These are phyloP conservation scores for Diaporthe aspalathi DNA, from an alignment of 2,329 filamentous ascomycete genomes.

Conservation along the genomic window DNA sequence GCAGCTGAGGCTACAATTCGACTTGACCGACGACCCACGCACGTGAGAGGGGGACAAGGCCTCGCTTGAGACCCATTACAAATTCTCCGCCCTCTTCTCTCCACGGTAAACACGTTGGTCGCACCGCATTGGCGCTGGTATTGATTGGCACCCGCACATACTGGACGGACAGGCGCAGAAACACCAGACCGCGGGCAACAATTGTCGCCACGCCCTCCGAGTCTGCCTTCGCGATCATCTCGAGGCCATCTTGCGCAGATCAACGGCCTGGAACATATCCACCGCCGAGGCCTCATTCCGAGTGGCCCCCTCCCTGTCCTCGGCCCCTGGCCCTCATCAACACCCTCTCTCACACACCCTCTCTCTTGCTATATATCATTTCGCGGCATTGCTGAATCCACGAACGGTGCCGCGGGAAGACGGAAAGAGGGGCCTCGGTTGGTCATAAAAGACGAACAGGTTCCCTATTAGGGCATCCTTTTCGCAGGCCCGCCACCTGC, in stretches of 20 bases:
- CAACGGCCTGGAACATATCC: conserved; percentile 7
- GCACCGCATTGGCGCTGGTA: neutral
- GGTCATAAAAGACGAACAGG: conserved; percentile 13
- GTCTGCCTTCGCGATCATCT: neutral
- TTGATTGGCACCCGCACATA: neutral
- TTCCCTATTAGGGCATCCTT: conserved; percentile 25
- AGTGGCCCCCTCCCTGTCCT: conserved; percentile 7
- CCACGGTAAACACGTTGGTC: neutral
- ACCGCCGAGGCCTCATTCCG: conserved; percentile 9
- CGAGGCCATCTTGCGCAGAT: neutral
- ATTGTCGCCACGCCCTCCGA: neutral
- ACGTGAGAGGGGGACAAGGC: too few species aligned
- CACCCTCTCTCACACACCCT: too few species aligned
- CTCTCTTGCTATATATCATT: conserved; percentile 2
- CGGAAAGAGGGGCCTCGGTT: conserved; percentile 24
- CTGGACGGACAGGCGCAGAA: neutral
- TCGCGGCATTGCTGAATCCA: conserved; percentile 9
- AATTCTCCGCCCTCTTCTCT: neutral
- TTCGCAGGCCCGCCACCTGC: neutral
- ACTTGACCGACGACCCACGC: too few species aligned
- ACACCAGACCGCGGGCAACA: neutral
- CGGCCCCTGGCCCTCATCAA: neutral
- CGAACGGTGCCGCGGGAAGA: conserved; percentile 3
- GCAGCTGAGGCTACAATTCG: neutral
- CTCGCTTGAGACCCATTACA: neutral